Conservation (phyloP, 2,329 filamentous ascomycete genomes). For the Phoma sp. region DNA sequence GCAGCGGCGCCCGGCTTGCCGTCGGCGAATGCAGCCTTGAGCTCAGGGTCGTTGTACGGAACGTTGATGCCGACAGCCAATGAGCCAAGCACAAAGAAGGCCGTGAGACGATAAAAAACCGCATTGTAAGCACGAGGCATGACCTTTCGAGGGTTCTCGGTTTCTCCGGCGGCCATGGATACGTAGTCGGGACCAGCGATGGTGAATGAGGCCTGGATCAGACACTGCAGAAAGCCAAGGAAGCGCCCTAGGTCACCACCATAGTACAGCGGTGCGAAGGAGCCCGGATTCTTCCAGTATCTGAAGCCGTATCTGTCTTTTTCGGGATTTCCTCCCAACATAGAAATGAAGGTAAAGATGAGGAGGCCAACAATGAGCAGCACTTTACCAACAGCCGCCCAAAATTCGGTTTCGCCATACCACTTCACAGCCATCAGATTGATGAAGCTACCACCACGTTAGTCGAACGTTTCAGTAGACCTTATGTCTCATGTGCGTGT, state of each 20-base stretch:
- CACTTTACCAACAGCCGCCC: conserved; percentile 67
- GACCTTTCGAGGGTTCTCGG: conserved; percentile 52
- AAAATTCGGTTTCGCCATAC: conserved; percentile 69
- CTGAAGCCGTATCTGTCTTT: conserved; percentile 56
- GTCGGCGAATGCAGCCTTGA: conserved; percentile 65
- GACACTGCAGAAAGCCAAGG: conserved; percentile 76
- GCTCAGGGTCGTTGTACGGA: conserved; percentile 68
- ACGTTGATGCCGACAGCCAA: conserved; percentile 73
- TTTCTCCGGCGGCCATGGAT: conserved; percentile 56
- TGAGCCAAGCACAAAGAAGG: conserved; percentile 77
- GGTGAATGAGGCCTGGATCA: conserved; percentile 64
- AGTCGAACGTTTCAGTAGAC: neutral
- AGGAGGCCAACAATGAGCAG: conserved; percentile 55
- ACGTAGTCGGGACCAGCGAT: conserved; percentile 58
- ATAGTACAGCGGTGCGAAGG: conserved; percentile 70
- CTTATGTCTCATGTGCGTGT: neutral
- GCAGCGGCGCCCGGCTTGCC: conserved; percentile 70
- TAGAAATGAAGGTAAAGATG: conserved; percentile 74
- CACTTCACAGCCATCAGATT: conserved; percentile 67
- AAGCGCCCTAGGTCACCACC: conserved; percentile 72
- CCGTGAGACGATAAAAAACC: conserved; percentile 77
- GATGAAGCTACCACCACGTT: conserved; percentile 52
- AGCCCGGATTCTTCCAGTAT: conserved; percentile 65
- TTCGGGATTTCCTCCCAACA: conserved; percentile 81
- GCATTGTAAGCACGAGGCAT: conserved; percentile 78